Conservation (phyloP, 768 basidiomycete species). For the Auricularia heimuer region DNA sequence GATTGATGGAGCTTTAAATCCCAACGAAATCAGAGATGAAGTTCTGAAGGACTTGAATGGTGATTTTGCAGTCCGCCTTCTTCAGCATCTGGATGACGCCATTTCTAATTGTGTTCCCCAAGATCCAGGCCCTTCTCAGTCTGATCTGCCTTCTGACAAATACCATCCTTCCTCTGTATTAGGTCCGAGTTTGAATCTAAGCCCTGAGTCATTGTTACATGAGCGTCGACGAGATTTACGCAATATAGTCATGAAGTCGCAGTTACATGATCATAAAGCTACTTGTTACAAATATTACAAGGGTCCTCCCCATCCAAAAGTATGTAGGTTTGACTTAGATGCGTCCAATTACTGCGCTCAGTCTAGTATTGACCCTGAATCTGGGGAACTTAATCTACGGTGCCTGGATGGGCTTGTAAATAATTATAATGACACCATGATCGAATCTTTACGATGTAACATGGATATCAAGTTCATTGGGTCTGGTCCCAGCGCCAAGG, state of each 20-base stretch:
- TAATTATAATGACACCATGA: slow-evolving; percentile 8
- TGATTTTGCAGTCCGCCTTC: not conserved
- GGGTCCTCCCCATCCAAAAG: slow-evolving; percentile 1
- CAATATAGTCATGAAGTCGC: slow-evolving; percentile 8
- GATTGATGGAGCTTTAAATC: slow-evolving; percentile 12
- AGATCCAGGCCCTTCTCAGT: not conserved
- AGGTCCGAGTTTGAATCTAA: not conserved
- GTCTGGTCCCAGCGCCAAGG: slow-evolving; percentile 24
- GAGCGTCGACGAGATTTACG: not conserved
- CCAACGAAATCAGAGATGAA: slow-evolving; percentile 8
- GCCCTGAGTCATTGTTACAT: not conserved
- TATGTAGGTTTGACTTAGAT: slow-evolving; percentile 5
- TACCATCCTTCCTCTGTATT: not conserved
- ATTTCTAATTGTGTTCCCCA: not conserved
- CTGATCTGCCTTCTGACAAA: not conserved
- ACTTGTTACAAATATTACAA: slow-evolving; percentile 15
- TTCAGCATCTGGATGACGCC: not conserved
- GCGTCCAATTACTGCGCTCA: slow-evolving; percentile 10
- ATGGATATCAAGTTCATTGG: slow-evolving; percentile 15
- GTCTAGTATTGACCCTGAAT: slow-evolving; percentile 5
- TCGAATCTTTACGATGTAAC: slow-evolving; percentile 10
- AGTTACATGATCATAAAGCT: slow-evolving; percentile 5
- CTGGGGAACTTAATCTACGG: slow-evolving; percentile 7
- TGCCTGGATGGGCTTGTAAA: slow-evolving; percentile 7
- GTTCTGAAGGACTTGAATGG: slow-evolving; percentile 1